Evolutionary conservation across 768 basidiomycete genomes (phyloP).

Genomic region (Lepiota brunneoincarnata): DNA sequence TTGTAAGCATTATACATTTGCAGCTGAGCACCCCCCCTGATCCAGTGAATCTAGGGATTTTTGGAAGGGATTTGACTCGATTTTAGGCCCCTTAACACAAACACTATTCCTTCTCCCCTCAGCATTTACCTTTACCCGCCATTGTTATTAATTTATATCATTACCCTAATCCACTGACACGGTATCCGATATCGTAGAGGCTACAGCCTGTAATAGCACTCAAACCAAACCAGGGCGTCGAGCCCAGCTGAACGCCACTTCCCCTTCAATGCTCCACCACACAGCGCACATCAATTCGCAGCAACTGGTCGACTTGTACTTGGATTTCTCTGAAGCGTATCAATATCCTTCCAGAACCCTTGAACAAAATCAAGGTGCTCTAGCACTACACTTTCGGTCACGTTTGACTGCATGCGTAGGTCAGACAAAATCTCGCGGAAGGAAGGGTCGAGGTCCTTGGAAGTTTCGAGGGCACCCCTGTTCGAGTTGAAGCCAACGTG

Average conservation of each 20-base stretch:
- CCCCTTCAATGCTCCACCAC: too few relatives aligned
- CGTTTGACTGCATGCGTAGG: conserved; percentile 21
- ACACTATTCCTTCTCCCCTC: conserved; percentile 15
- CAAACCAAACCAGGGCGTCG: neutral
- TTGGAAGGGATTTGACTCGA: conserved; percentile 70
- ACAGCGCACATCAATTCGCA: conserved; percentile 8
- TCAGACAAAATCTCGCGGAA: conserved; percentile 46
- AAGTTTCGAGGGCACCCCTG: conserved; percentile 50
- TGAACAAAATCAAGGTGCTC: conserved; percentile 29
- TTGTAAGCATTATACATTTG: conserved; percentile 39
- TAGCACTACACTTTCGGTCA: conserved; percentile 22
- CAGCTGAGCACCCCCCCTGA: neutral
- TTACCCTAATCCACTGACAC: too few relatives aligned
- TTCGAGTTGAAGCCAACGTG: conserved; percentile 56
- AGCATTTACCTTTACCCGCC: conserved; percentile 9
- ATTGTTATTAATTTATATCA: conserved; percentile 5
- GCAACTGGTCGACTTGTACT: conserved; percentile 13
- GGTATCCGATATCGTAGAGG: too few relatives aligned
- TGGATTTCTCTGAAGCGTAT: conserved; percentile 18
- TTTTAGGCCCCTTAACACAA: conserved; percentile 39
- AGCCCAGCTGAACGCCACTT: too few relatives aligned
- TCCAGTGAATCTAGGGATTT: conserved; percentile 50
- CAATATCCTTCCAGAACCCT: conserved; percentile 31
- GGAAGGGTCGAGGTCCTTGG: conserved; percentile 48
- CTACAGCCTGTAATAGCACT: neutral